Evolutionary conservation across 1,139 yeast genomes (phyloP), one percentile per base, ranked within the genome.

Genomic region (Hansenula sp.): DNA sequence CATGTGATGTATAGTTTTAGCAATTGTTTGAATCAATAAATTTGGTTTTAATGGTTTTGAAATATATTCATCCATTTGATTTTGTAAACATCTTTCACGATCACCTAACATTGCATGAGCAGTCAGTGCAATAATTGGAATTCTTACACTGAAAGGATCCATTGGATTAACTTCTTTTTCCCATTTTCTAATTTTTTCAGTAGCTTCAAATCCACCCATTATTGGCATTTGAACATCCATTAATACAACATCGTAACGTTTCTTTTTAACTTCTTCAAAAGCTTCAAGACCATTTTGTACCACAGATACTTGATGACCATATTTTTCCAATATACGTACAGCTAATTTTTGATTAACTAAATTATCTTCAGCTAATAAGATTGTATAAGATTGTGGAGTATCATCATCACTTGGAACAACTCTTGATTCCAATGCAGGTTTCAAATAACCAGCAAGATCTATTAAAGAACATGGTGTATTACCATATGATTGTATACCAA

Each of bases 151-250:
- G 37, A 83, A 65, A 39, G 67, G 62, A 34, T 50, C 48, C 42
- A 50, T 43, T 32, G 75, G 68, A 29, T 81, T 79, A n/a, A 88
- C 87, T 59, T 82, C 85, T 67, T 76, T 79, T 62, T 87, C 96
- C 94, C 95, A 86, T 59, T 82, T 88, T 53, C 96, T 70, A 40
- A 87, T 87, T 61, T 80, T 79, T 40, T 83, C 88, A 1, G 95
- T 86, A 4, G 96, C 95, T 59, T 87, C 95, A 60, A 87, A 87
- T 1, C 96, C 96, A 35, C 95, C 95, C 94, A 87, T 86, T 14
- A 86, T 88, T 12, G 96, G 96, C 96, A 87, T 87, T 62, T 87
- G 95, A 32, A 87, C 95, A 66, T 87, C 96, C 96, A 87, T 87
- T 50, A 87, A 72, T n/a, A 87, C 86, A 38, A 85, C 90, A 57